Evolutionary conservation across 1,284 basidiomycete species (phyloP), one percentile per base, ranked within the genome.

Genomic region (Termitomyces sp.): DNA sequence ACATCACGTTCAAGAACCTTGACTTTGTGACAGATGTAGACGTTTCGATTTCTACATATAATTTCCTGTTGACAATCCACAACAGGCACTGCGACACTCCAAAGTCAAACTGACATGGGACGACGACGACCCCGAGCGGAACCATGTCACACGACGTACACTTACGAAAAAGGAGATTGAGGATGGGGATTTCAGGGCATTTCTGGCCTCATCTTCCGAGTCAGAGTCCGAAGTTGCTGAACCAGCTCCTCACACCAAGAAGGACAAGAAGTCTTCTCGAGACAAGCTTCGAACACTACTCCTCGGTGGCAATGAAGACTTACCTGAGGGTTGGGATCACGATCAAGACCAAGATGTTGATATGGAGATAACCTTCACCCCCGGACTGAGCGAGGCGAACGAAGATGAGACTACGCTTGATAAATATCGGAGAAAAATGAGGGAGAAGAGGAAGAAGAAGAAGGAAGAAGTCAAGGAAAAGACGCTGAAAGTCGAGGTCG

Each of bases 101-200:
- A 95, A 94, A 74, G 96, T 99, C 62, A 96, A 92, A 66, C 79
- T 99, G 26, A 98, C 96, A 8, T 99, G 97, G 97, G 97, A 99
- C 66, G 92, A 95, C 60, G 97, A 99, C 70, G 96, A 99, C 65
- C 88, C 92, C 2, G 90, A 96, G 67, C 88, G 97, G 17, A 81
- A 78, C 57, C 85, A 86, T 55, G 65, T 97, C 45, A 93, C 92
- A 9, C 84, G 94, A 50, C 83, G 92, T 41, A 73, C 79, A 12
- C 75, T 97, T 50, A 84, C 89, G 0, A 82, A 83, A 53, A 86
- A 90, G 65, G 92, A 96, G 67, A 88, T 97, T 34, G 92, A 95
- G 50, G 90, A 94, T 58, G 83, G 84, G 49, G 92, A 97, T 66
- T 97, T 95, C 75, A 82, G 77, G 42, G 87, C 88, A 5, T 92